These are phyloP conservation scores for Plasmodium gonderi DNA, from an alignment of 169 alveolate genomes.

Conservation along the genomic window DNA sequence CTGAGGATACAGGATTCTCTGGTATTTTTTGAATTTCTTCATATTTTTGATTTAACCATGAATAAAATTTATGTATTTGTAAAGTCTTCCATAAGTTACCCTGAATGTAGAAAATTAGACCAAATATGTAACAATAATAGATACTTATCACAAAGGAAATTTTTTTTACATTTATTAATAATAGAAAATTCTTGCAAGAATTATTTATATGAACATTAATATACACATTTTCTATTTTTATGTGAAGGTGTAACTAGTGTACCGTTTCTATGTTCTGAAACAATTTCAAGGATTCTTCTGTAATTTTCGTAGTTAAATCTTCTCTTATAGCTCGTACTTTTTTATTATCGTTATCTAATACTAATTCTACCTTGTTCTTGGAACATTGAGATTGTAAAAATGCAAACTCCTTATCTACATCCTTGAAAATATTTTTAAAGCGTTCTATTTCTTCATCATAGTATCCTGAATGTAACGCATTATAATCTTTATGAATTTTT, in stretches of 20 bases:
- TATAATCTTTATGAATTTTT: not conserved
- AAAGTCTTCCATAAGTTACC: not conserved
- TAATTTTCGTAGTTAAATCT: not conserved
- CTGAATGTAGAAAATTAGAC: not conserved
- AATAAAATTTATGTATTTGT: not conserved
- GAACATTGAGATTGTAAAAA: not conserved
- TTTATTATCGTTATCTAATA: not conserved
- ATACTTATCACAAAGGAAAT: not conserved
- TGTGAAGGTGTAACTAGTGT: not conserved
- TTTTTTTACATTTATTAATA: too few relatives aligned
- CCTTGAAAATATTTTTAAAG: too few relatives aligned
- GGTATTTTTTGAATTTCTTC: not conserved
- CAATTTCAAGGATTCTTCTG: not conserved
- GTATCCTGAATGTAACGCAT: not conserved
- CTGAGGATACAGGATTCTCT: too few relatives aligned
- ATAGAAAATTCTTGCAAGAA: not conserved
- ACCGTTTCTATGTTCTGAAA: not conserved
- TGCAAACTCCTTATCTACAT: not conserved
- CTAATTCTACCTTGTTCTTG: not conserved
- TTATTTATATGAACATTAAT: not conserved
- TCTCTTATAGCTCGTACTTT: not conserved
- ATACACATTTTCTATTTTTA: not conserved
- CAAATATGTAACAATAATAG: not conserved
- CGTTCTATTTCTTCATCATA: not conserved
- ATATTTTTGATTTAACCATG: not conserved